Conservation (phyloP, 768 basidiomycete species). For the Ramaria sp. region DNA sequence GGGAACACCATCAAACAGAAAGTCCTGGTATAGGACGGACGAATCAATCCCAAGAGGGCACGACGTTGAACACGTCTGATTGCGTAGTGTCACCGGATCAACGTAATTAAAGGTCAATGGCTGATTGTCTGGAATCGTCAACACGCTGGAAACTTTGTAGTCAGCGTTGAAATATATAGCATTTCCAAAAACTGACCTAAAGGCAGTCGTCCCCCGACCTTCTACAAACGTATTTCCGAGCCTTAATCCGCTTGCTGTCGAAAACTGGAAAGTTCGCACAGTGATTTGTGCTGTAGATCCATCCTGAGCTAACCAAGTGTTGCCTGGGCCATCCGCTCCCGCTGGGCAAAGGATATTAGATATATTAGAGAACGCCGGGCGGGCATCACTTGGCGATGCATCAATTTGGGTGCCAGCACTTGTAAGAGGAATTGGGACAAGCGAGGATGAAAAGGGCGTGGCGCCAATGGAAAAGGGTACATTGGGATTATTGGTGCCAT, state of each 20-base stretch:
- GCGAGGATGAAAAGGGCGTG: slow-evolving; percentile 79
- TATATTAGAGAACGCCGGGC: slow-evolving; percentile 52
- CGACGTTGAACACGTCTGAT: slow-evolving; percentile 59
- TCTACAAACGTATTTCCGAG: slow-evolving; percentile 84
- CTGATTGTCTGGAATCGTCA: slow-evolving; percentile 82
- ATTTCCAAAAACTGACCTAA: slow-evolving; percentile 46
- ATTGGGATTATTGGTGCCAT: slow-evolving; percentile 72
- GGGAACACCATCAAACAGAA: slow-evolving; percentile 54
- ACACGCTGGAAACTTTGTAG: slow-evolving; percentile 42
- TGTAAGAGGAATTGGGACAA: slow-evolving; percentile 67
- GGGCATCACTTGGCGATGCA: slow-evolving; percentile 52
- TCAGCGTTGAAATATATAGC: neutral
- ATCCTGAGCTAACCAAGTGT: slow-evolving; percentile 78
- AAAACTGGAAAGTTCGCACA: slow-evolving; percentile 59
- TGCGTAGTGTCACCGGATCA: slow-evolving; percentile 65
- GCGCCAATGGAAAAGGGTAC: slow-evolving; percentile 75
- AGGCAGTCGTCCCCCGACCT: slow-evolving; percentile 76
- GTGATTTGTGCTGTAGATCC: slow-evolving; percentile 64
- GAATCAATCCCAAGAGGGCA: slow-evolving; percentile 79
- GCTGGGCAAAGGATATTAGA: slow-evolving; percentile 72
- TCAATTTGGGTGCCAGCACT: slow-evolving; percentile 35
- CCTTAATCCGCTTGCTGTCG: slow-evolving; percentile 70
- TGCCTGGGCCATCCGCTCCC: slow-evolving; percentile 68
- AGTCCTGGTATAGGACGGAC: slow-evolving; percentile 83
- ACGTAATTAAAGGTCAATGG: slow-evolving; percentile 67